Conservation (phyloP, 352 stramenopile genomes). For the Phytophthora boehmeriae region DNA sequence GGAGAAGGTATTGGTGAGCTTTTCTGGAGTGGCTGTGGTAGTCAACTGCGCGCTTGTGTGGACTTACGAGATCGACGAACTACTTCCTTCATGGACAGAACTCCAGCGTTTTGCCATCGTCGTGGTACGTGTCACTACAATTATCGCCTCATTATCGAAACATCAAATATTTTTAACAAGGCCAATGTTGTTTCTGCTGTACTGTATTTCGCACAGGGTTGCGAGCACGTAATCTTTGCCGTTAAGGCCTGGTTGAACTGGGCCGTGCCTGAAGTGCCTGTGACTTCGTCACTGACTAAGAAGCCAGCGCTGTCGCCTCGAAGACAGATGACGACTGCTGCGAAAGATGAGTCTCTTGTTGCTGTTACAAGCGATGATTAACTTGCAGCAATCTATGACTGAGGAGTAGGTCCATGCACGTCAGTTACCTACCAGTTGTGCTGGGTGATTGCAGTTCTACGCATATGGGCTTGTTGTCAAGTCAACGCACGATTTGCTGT, state of each 20-base stretch:
- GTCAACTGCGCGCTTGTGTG: conserved; percentile 95
- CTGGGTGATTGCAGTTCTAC: too few species aligned
- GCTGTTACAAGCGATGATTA: background rate
- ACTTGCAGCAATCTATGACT: background rate
- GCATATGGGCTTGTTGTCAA: too few species aligned
- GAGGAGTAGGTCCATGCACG: too few species aligned
- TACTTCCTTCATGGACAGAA: conserved; percentile 60
- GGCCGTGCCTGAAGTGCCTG: conserved; percentile 42
- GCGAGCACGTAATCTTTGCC: conserved; percentile 65
- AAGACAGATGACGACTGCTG: background rate
- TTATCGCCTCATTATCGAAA: background rate
- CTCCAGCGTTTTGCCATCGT: conserved; percentile 70
- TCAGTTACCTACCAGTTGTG: too few species aligned
- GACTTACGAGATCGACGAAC: conserved; percentile 61
- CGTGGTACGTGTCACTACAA: conserved; percentile 34
- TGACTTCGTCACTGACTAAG: conserved; percentile 27
- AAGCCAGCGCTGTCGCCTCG: conserved; percentile 22
- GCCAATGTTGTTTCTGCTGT: conserved; percentile 24
- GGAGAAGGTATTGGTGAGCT: conserved; percentile 92
- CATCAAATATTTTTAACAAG: too few species aligned
- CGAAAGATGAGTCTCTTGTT: background rate
- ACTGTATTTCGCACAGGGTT: conserved; percentile 15
- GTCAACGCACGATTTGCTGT: too few species aligned
- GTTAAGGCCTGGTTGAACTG: conserved; percentile 65
- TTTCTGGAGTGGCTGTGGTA: conserved; percentile 91